Percentiles rank a stretch among this genome's conserved stretches.
Evolutionary conservation across 2,329 filamentous ascomycete species (phyloP).

Genomic region (Raffaelea albimanens): DNA sequence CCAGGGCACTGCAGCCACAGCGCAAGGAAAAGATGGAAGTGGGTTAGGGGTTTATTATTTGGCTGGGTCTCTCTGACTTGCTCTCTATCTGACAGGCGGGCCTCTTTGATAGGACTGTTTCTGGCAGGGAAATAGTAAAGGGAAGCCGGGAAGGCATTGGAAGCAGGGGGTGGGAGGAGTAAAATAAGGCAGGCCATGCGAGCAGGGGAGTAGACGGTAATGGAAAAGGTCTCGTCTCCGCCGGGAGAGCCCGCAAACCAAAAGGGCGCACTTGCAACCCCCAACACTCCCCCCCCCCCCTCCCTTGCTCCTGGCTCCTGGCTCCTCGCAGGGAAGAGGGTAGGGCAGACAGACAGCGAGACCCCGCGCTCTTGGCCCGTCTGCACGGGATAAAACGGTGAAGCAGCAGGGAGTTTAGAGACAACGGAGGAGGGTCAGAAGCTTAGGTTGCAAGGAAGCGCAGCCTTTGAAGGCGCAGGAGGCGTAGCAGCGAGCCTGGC

Average conservation of each 20-base stretch:
- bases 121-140: not conserved
- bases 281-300: not conserved
- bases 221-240: not conserved
- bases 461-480: too few species aligned
- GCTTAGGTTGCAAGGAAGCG: too few species aligned
- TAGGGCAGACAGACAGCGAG: not conserved
- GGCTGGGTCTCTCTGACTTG: too few species aligned
- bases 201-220: not conserved
- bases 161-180: not conserved
- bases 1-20: too few species aligned
- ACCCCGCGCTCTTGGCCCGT: not conserved
- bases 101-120: too few species aligned
- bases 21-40: not conserved
- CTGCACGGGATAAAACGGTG: not conserved
- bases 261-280: constrained; percentile 2
- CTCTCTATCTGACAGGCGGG: too few species aligned
- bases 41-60: not conserved
- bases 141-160: not conserved
- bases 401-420: too few species aligned
- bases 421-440: too few species aligned
- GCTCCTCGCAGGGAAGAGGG: not conserved
- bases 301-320: constrained; percentile 6
- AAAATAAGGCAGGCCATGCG: constrained; percentile 1
- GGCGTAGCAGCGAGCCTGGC: too few species aligned
- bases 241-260: constrained; percentile 7